phyloP scores from a whole-genome alignment of 2,329 filamentous ascomycete genomes.

The Fusarium dlaminii region DNA sequence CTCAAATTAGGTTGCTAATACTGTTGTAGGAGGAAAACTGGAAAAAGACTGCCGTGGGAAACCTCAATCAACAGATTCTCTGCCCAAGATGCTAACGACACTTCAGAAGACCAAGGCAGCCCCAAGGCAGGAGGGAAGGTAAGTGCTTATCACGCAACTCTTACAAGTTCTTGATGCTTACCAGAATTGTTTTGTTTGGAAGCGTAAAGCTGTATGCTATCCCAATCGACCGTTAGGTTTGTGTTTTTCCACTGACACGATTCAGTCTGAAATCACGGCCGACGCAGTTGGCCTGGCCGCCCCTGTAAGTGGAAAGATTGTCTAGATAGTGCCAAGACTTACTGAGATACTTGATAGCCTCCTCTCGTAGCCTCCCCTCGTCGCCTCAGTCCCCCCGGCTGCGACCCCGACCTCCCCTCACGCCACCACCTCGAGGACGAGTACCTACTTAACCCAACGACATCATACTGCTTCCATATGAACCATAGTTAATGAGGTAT shows the following conservation, averaged over 20 bases:
- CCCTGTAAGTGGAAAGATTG: neutral
- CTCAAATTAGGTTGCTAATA: neutral
- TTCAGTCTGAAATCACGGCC: neutral
- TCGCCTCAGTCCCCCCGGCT: neutral
- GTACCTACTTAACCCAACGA: no score
- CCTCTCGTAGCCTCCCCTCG: neutral
- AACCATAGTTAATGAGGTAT: no score
- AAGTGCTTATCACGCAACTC: neutral
- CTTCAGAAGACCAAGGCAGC: neutral
- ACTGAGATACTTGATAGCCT: neutral
- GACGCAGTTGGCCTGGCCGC: neutral
- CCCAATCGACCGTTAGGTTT: neutral
- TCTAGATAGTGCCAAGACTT: neutral
- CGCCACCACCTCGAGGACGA: neutral
- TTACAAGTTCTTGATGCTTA: neutral
- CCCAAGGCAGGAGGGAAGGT: neutral
- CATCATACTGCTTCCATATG: no score
- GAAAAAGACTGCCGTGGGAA: neutral
- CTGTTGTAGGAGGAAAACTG: rapidly evolving
- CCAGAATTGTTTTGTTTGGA: neutral
- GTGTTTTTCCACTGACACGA: neutral
- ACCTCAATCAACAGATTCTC: neutral
- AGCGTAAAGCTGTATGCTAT: neutral
- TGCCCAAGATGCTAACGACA: neutral
- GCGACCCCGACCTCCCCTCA: neutral